A percentile compares a stretch with the other conserved stretches of the same genome.
Conservation (phyloP, 495 filamentous ascomycete species). For the Chaetomium tenue region DNA sequence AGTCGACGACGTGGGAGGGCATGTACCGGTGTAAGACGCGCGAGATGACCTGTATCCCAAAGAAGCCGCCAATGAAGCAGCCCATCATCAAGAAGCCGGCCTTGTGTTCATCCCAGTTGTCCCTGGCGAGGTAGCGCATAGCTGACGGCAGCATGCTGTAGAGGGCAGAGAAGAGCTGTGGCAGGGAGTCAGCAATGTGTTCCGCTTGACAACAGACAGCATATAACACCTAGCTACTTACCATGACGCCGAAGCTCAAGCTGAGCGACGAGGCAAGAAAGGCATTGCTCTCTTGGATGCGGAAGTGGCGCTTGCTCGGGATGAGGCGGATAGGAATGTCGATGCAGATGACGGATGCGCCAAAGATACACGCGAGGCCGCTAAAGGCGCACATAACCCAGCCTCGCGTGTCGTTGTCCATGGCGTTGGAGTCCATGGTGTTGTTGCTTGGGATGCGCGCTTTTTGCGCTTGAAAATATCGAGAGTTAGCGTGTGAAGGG, state of each 20-base stretch:
- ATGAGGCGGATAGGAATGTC: constrained; percentile 72
- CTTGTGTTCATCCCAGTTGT: constrained; percentile 59
- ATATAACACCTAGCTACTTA: constrained; percentile 41
- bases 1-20: constrained; percentile 92
- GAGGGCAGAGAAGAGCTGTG: constrained; percentile 84
- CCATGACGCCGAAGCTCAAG: constrained; percentile 97
- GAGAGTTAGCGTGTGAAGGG: neutral
- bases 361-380: constrained; percentile 77
- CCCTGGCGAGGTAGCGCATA: constrained; percentile 67
- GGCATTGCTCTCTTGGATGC: constrained; percentile 81
- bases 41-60: constrained; percentile 80
- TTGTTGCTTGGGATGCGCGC: neutral
- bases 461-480: neutral
- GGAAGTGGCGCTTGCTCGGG: constrained; percentile 70
- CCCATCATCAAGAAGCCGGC: constrained; percentile 73
- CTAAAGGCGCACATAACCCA: constrained; percentile 91
- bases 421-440: constrained; percentile 39
- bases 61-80: constrained; percentile 76
- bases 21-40: constrained; percentile 76
- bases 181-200: constrained; percentile 3
- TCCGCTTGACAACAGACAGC: neutral
- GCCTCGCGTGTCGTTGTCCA: constrained; percentile 82
- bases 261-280: constrained; percentile 88
- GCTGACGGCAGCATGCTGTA: constrained; percentile 93
- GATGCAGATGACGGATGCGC: constrained; percentile 81